Evolutionary conservation across 1,139 yeast species (phyloP).

Genomic region (Magnusiomyces magnusii): DNA sequence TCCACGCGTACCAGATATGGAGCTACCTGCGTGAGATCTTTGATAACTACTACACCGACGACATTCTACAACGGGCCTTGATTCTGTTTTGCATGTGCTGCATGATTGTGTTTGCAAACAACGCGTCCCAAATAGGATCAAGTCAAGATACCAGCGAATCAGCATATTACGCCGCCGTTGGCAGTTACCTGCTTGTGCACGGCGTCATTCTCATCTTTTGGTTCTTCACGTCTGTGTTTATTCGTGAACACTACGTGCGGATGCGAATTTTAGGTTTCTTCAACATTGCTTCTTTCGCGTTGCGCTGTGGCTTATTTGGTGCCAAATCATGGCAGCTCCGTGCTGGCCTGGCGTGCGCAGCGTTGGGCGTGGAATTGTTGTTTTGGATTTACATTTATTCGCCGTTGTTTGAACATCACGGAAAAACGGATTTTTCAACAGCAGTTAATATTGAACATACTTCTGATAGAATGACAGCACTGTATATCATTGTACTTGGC

Average conservation of each 20-base stretch:
- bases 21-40: constrained; percentile 55
- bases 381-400: constrained; percentile 17
- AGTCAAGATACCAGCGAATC: constrained; percentile 28
- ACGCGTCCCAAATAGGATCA: constrained; percentile 38
- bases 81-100: constrained; percentile 49
- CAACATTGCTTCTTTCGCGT: constrained; percentile 18
- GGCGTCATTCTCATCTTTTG: constrained; percentile 22
- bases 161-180: constrained; percentile 19
- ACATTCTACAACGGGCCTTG: constrained; percentile 47
- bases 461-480: constrained; percentile 52
- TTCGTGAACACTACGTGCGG: constrained; percentile 50
- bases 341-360: constrained; percentile 43
- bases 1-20: constrained; percentile 61
- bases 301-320: constrained; percentile 35
- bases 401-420: constrained; percentile 40
- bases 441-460: constrained; percentile 63
- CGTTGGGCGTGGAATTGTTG: constrained; percentile 40
- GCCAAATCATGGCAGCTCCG: constrained; percentile 39
- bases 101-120: constrained; percentile 48
- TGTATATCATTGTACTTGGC: constrained; percentile 59
- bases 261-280: constrained; percentile 38
- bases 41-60: constrained; percentile 58
- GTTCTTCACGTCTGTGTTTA: constrained; percentile 42
- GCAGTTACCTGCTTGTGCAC: constrained; percentile 21
- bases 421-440: constrained; percentile 44